These are phyloP conservation scores for Jamesozyma spencerorum DNA, from an alignment of 805 yeast genomes.

Conservation along the genomic window DNA sequence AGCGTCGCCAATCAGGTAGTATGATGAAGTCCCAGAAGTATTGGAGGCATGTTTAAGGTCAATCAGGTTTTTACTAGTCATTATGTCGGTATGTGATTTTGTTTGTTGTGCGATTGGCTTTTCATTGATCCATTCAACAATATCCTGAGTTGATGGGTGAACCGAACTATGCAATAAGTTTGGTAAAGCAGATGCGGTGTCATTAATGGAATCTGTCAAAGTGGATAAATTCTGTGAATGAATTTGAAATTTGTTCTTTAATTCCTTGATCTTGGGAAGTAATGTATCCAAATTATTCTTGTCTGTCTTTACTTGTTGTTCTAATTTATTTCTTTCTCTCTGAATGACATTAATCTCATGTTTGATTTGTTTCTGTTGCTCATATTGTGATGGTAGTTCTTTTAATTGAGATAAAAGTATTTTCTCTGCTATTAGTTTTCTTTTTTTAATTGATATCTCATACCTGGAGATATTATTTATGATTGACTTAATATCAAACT, in stretches of 20 bases:
- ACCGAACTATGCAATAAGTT: constrained; percentile 48
- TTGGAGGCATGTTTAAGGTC: constrained; percentile 66
- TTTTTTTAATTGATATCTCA: constrained; percentile 19
- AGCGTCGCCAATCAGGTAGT: constrained; percentile 74
- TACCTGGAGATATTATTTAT: constrained; percentile 13
- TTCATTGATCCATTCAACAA: constrained; percentile 44
- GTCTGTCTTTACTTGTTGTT: constrained; percentile 18
- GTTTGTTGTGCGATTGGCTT: neutral
- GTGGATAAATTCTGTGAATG: constrained; percentile 11
- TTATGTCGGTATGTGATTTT: constrained; percentile 64
- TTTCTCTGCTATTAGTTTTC: constrained; percentile 22
- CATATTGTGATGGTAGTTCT: constrained; percentile 23
- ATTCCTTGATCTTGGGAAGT: constrained; percentile 12
- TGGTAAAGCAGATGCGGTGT: constrained; percentile 48
- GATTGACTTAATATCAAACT: constrained; percentile 22
- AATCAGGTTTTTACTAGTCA: constrained; percentile 52
- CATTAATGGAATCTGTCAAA: constrained; percentile 32
- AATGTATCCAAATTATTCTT: constrained; percentile 6
- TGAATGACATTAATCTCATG: constrained; percentile 24
- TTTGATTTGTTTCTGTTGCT: constrained; percentile 14
- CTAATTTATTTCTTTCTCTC: constrained; percentile 24
- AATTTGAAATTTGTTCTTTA: constrained; percentile 23
- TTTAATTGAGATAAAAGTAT: constrained; percentile 20
- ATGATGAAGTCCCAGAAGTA: constrained; percentile 77
- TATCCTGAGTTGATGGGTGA: constrained; percentile 30